Conservation (phyloP, 352 stramenopile species). For the Blastocystis sp. region DNA sequence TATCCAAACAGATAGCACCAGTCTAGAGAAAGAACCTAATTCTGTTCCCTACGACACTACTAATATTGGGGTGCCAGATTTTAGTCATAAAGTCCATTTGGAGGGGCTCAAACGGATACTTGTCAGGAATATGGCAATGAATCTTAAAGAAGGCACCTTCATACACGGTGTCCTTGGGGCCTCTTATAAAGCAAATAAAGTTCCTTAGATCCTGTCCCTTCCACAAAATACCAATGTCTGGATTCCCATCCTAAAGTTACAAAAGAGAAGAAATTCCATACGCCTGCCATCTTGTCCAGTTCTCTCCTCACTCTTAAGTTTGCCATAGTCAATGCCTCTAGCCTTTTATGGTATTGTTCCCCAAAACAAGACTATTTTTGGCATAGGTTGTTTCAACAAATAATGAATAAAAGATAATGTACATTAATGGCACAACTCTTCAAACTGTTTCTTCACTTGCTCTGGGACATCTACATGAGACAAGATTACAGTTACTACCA, state of each 20-base stretch:
- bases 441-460: neutral
- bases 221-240: constrained; percentile 23
- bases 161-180: constrained; percentile 74
- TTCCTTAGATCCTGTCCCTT: neutral
- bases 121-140: constrained; percentile 75
- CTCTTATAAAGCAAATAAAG: constrained; percentile 70
- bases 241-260: neutral
- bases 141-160: constrained; percentile 77
- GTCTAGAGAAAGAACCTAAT: constrained; percentile 68
- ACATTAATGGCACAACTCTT: neutral
- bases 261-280: neutral
- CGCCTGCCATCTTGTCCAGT: neutral
- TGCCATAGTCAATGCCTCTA: neutral
- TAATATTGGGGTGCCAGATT: constrained; percentile 84
- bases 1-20: constrained; percentile 81
- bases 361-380: no score
- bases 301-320: neutral
- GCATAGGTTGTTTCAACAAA: no score
- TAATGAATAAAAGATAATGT: neutral
- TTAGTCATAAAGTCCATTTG: constrained; percentile 78
- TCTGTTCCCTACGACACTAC: constrained; percentile 50
- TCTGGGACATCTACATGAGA: neutral
- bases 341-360: neutral
- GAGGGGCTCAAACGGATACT: constrained; percentile 78
- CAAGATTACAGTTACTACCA: neutral